Evolutionary conservation across 805 yeast species (phyloP).

Genomic region (Candida lessepsii): DNA sequence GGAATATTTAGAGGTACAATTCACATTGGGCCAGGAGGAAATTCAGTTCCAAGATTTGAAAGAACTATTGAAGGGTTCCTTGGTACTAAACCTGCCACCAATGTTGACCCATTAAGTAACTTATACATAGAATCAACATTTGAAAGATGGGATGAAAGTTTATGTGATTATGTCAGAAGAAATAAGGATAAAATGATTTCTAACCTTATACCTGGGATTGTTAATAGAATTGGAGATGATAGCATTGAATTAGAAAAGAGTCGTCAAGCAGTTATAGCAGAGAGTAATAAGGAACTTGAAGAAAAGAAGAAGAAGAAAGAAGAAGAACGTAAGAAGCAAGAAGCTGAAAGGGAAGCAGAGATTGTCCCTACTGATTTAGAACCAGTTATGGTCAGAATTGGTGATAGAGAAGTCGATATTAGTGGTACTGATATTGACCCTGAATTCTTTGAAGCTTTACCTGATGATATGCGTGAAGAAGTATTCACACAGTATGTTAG

Average conservation of each 20-base stretch:
- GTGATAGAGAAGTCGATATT: conserved; percentile 77
- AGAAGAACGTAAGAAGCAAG: conserved; percentile 18
- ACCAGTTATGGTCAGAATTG: conserved; percentile 70
- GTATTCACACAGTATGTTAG: conserved; percentile 82
- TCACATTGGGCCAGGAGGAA: conserved; percentile 18
- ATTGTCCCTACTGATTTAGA: conserved; percentile 15
- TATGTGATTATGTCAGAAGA: conserved; percentile 49
- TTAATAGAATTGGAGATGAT: conserved; percentile 48
- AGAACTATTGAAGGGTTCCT: conserved; percentile 24
- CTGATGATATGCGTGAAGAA: conserved; percentile 91
- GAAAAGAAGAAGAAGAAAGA: conserved; percentile 32
- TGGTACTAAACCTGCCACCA: conserved; percentile 12
- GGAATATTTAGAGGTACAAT: conserved; percentile 24
- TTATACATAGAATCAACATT: conserved; percentile 47
- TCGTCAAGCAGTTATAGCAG: conserved; percentile 24
- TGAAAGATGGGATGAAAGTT: conserved; percentile 68
- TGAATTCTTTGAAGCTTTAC: conserved; percentile 82
- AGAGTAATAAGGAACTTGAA: conserved; percentile 34
- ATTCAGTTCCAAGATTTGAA: conserved; percentile 19
- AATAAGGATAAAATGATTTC: conserved; percentile 23
- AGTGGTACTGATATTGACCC: conserved; percentile 92
- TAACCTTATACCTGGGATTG: conserved; percentile 32
- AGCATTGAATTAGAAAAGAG: conserved; percentile 41
- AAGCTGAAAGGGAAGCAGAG: conserved; percentile 14
- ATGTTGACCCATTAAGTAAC: conserved; percentile 19